Percentiles rank a stretch among this genome's conserved stretches.
Conservation (phyloP, 2,329 filamentous ascomycete species). For the Fusarium vanettenii region DNA sequence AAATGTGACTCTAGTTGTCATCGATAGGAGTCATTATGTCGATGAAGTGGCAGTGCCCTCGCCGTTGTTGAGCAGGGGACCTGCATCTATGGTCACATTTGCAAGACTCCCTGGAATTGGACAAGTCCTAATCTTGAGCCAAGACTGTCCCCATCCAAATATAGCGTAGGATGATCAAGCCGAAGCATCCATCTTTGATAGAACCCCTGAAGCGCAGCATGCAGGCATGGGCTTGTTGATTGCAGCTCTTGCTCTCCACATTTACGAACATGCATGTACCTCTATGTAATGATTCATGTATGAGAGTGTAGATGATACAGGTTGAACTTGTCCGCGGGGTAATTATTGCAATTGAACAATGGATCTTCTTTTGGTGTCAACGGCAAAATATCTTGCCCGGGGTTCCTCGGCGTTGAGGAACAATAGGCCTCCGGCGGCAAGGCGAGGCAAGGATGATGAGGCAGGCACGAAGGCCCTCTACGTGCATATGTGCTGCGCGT, state of each 20-base stretch:
- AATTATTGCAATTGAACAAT: background rate
- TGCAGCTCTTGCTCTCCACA: background rate
- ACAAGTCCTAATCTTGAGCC: background rate
- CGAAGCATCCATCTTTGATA: background rate
- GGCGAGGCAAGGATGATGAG: background rate
- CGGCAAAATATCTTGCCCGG: background rate
- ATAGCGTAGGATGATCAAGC: background rate
- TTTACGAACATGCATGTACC: background rate
- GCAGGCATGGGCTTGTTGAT: slow-evolving; percentile 4
- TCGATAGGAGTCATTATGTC: background rate
- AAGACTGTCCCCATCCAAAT: background rate
- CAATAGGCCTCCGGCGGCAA: slow-evolving; percentile 1
- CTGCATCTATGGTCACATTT: background rate
- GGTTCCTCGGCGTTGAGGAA: background rate
- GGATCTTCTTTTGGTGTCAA: background rate
- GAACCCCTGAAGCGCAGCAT: slow-evolving; percentile 7
- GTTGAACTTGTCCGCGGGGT: background rate
- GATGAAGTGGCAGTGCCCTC: background rate
- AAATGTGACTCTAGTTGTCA: background rate
- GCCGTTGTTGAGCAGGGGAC: background rate
- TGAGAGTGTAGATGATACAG: background rate
- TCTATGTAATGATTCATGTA: background rate
- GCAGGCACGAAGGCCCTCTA: background rate
- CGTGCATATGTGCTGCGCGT: slow-evolving; percentile 1
- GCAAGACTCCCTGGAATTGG: background rate